Conservation (phyloP, 768 basidiomycete species). For the Tephrocybe sp. region DNA sequence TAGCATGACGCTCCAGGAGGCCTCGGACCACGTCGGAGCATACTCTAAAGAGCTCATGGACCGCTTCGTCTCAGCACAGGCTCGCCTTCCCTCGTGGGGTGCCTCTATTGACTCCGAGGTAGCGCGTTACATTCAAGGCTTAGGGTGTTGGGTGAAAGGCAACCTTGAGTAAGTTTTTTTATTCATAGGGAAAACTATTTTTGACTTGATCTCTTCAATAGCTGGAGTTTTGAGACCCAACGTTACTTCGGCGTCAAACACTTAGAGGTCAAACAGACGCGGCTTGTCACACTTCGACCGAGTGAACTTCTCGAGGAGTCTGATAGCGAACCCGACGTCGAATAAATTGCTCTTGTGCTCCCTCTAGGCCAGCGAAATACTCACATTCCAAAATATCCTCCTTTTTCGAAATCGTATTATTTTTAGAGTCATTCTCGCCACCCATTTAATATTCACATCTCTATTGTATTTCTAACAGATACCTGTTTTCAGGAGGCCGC, state of each 20-base stretch:
- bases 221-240: slow-evolving; percentile 70
- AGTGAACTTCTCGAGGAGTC: slow-evolving; percentile 33
- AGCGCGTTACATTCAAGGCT: slow-evolving; percentile 50
- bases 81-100: slow-evolving; percentile 49
- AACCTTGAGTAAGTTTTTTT: slow-evolving; percentile 49
- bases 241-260: slow-evolving; percentile 65
- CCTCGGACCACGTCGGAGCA: slow-evolving; percentile 55
- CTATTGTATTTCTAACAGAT: slow-evolving; percentile 13
- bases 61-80: slow-evolving; percentile 45
- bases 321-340: slow-evolving; percentile 40
- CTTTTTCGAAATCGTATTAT: neutral
- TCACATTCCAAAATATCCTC: neutral
- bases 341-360: slow-evolving; percentile 23
- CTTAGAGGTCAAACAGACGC: slow-evolving; percentile 49
- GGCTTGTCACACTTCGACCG: slow-evolving; percentile 44
- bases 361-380: neutral
- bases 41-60: slow-evolving; percentile 52
- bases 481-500: neutral
- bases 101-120: slow-evolving; percentile 49
- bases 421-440: neutral
- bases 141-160: slow-evolving; percentile 61
- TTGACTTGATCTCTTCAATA: slow-evolving; percentile 23
- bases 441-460: neutral
- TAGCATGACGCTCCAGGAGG: slow-evolving; percentile 53
- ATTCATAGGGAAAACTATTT: neutral